Conservation (phyloP, 202 grass and related monocot genomes). For the Schoenoplectus tabernaemontani region DNA sequence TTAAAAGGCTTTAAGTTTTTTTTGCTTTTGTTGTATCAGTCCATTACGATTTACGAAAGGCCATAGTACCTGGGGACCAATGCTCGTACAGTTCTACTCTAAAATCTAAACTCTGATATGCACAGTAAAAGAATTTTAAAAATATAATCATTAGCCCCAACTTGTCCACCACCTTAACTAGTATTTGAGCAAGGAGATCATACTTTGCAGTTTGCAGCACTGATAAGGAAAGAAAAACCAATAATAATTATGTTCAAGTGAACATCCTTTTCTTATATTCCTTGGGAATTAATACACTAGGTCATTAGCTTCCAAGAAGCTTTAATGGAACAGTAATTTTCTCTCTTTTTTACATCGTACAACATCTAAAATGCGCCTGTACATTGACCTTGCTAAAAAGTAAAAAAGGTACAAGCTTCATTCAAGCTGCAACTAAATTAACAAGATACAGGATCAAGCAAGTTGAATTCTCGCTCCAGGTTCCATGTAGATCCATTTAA, state of each 20-base stretch:
- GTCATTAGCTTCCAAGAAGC: background rate
- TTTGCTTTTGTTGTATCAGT: too few relatives aligned
- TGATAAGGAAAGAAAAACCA: background rate
- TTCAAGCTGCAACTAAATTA: conserved; percentile 3
- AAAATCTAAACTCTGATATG: too few relatives aligned
- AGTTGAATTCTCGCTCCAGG: conserved; percentile 47
- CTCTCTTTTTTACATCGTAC: conserved; percentile 13
- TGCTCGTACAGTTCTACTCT: too few relatives aligned
- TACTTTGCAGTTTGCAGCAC: background rate
- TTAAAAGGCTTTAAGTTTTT: too few relatives aligned
- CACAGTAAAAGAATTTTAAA: too few relatives aligned
- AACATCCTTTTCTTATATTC: background rate
- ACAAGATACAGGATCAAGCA: conserved; percentile 31
- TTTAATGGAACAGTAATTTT: background rate
- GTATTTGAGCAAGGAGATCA: background rate
- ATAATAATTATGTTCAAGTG: background rate
- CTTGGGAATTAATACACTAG: background rate
- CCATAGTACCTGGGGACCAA: too few relatives aligned
- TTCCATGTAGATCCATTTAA: conserved; percentile 54
- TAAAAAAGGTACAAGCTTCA: background rate
- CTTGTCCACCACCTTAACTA: background rate
- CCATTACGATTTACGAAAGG: too few relatives aligned
- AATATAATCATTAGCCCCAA: too few relatives aligned
- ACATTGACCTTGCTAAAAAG: background rate
- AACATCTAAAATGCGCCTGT: conserved; percentile 23